Evolutionary conservation across 176 grass and related monocot species (phyloP).

Genomic region (Canna indica): DNA sequence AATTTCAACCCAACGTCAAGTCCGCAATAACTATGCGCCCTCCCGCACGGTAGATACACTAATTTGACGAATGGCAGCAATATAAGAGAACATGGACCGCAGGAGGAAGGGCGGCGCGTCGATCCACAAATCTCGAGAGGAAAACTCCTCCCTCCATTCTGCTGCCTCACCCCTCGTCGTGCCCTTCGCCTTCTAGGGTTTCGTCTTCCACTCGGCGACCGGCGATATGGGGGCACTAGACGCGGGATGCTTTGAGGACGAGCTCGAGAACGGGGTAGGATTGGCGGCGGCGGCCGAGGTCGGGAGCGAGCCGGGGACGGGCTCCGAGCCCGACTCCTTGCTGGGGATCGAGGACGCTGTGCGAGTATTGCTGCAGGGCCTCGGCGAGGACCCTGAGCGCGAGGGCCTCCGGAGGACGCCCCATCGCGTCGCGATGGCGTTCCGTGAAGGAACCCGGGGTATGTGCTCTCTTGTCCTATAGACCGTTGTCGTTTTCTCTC

Average conservation of each 20-base stretch:
- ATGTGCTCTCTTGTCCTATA: background rate
- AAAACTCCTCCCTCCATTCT: conserved; percentile 29
- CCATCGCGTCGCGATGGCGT: conserved; percentile 92
- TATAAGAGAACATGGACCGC: background rate
- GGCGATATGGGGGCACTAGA: conserved; percentile 56
- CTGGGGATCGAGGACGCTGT: conserved; percentile 34
- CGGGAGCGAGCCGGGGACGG: background rate
- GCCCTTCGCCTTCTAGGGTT: background rate
- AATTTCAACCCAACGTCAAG: too few species aligned
- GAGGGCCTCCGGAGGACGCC: conserved; percentile 71
- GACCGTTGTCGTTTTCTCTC: background rate
- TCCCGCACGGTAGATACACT: too few species aligned
- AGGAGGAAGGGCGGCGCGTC: background rate
- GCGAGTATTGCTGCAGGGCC: conserved; percentile 48
- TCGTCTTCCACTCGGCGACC: background rate
- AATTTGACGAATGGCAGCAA: too few species aligned
- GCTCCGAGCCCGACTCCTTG: conserved; percentile 1
- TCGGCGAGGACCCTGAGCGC: conserved; percentile 72
- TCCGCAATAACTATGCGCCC: too few species aligned
- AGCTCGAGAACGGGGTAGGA: conserved; percentile 25
- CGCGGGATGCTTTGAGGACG: conserved; percentile 46
- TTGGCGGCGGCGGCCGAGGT: conserved; percentile 17
- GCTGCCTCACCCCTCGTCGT: background rate
- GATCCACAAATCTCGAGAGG: conserved; percentile 37
- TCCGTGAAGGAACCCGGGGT: conserved; percentile 88